Evolutionary conservation across 1,139 yeast species (phyloP).

Genomic region (Nakaseomyces nivariensis): DNA sequence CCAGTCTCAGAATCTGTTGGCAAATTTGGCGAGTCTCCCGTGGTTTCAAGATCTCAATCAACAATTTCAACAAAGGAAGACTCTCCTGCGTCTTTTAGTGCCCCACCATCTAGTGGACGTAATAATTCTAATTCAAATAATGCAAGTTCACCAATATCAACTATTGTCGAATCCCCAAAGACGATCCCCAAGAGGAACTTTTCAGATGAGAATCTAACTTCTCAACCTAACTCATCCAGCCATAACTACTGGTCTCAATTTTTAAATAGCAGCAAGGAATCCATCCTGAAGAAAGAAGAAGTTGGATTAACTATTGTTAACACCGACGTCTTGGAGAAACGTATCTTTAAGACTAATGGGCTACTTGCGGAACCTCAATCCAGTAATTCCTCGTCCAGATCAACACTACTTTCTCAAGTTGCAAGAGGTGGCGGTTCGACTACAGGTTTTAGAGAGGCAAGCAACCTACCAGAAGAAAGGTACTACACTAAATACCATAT

Average conservation of each 20-base stretch:
- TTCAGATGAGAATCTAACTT: not conserved
- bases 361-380: slow-evolving; percentile 50
- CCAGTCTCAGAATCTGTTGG: not conserved
- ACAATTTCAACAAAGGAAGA: not conserved
- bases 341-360: slow-evolving; percentile 39
- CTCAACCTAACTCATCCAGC: not conserved
- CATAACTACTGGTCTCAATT: slow-evolving; percentile 1
- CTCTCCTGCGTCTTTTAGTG: not conserved
- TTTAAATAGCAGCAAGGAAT: slow-evolving; percentile 54
- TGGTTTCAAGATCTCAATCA: slow-evolving; percentile 1
- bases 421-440: slow-evolving; percentile 46
- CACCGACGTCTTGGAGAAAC: slow-evolving; percentile 41
- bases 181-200: not conserved
- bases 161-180: not conserved
- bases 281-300: slow-evolving; percentile 57
- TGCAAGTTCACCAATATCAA: not conserved
- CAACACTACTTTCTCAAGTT: slow-evolving; percentile 37
- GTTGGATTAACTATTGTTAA: slow-evolving; percentile 35
- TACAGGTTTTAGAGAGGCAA: slow-evolving; percentile 31
- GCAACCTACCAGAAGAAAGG: slow-evolving; percentile 13
- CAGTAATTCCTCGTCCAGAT: slow-evolving; percentile 28
- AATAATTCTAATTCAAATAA: not conserved
- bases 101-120: not conserved
- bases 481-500: slow-evolving; percentile 13
- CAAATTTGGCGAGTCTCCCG: not conserved